Percentiles rank a stretch among this genome's conserved stretches.
Evolutionary conservation across 2,329 filamentous ascomycete species (phyloP).

Genomic region (Beauveria australis): DNA sequence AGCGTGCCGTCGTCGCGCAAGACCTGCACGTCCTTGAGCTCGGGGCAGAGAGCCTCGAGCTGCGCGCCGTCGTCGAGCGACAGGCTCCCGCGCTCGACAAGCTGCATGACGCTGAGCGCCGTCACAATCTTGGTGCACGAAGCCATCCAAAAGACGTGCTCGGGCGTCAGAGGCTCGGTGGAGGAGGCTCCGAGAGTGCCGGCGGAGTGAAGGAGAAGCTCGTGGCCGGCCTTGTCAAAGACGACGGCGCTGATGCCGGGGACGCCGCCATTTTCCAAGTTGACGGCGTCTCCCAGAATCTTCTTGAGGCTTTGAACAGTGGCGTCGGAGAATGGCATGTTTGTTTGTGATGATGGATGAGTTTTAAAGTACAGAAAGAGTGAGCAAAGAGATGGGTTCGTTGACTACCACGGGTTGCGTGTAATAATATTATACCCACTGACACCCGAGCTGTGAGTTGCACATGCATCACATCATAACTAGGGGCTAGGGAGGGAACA

Average conservation of each 20-base stretch:
- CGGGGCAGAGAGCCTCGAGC: conserved; percentile 39
- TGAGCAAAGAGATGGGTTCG: background rate
- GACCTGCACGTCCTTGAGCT: conserved; percentile 40
- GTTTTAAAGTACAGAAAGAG: conserved; percentile 2
- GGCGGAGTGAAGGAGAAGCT: conserved; percentile 36
- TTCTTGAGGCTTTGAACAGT: background rate
- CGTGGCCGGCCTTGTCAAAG: conserved; percentile 2
- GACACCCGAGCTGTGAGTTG: background rate
- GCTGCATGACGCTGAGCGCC: conserved; percentile 46
- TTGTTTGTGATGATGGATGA: conserved; percentile 22
- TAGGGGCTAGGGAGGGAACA: too few relatives aligned
- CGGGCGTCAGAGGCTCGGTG: conserved; percentile 46
- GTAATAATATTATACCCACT: background rate
- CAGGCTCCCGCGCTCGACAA: conserved; percentile 43
- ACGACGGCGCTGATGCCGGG: conserved; percentile 7
- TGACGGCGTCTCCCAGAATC: background rate
- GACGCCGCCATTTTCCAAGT: background rate
- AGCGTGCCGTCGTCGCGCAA: conserved; percentile 28
- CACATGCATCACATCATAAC: background rate
- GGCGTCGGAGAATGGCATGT: background rate
- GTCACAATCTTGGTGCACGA: conserved; percentile 50
- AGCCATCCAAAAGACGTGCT: conserved; percentile 53
- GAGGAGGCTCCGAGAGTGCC: conserved; percentile 37
- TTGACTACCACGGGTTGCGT: background rate
- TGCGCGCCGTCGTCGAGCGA: conserved; percentile 39